Evolutionary conservation across 495 filamentous ascomycete genomes (phyloP), one percentile per base, ranked within the genome.

Genomic region (Talaromyces wortmannii): DNA sequence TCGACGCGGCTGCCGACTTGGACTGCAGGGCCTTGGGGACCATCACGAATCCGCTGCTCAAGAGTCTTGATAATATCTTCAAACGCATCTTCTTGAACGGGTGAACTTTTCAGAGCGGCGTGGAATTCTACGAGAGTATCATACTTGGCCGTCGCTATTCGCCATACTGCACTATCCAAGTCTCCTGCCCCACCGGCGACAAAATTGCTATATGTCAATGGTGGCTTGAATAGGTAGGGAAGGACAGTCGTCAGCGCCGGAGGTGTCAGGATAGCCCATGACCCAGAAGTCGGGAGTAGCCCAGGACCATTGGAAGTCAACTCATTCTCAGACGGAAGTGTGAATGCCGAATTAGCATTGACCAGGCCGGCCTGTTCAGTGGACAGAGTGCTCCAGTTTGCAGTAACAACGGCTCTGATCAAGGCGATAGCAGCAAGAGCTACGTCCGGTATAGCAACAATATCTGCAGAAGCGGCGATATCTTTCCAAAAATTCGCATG

Each of bases 221-320:
- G 75, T 12, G 81, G 81, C 46, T 76, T 77, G 53, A 86, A 78
- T 3, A 87, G 71, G 61, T 79, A 85, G 0, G 82, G 82, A 5
- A 86, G 63, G 5, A 84, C 67, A 11, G 72, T 71, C 0, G 74
- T 75, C 17, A 81, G 59, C 2, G 78, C 75, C 0, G 82, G 79
- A 3, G 77, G 73, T 2, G 74, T 69, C 30, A 84, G 73, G 13
- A 80, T 72, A 30, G 79, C 78, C 64, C 75, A 75, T 12, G 72
- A 62, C 7, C 80, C 79, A 10, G 74, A 71, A 13, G 65, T 60
- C 47, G 77, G 80, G 30, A 78, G 70, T 6, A 65, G 48, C n/a
- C 67, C 69, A 51, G 61, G 68, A 4, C 60, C 55, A 47, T 69
- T 66, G 2, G 70, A 64, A 45, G 74, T 65, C 13, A 82, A 55